Evolutionary conservation across 805 yeast genomes (phyloP).

Genomic region (Ogataea nonfermentans): DNA sequence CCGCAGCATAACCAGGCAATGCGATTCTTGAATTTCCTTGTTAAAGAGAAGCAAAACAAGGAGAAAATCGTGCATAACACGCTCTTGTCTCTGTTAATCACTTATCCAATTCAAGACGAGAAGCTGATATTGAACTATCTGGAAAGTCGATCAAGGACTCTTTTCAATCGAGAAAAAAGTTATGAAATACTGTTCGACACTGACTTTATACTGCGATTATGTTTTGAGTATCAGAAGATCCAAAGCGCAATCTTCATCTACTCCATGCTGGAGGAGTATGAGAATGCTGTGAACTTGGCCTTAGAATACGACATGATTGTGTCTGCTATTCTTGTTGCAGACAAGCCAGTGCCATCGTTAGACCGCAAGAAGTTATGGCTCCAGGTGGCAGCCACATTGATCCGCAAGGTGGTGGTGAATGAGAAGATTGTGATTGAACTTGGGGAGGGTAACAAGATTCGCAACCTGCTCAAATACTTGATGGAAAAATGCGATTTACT

Average conservation of each 20-base stretch:
- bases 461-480: slow-evolving; percentile 35
- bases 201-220: slow-evolving; percentile 72
- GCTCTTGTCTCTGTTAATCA: slow-evolving; percentile 62
- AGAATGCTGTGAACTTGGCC: slow-evolving; percentile 79
- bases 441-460: slow-evolving; percentile 33
- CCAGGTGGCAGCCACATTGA: slow-evolving; percentile 54
- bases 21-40: slow-evolving; percentile 56
- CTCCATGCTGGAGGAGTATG: slow-evolving; percentile 64
- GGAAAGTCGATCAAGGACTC: slow-evolving; percentile 32
- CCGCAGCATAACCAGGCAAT: slow-evolving; percentile 60
- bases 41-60: slow-evolving; percentile 42
- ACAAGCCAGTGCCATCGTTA: slow-evolving; percentile 41
- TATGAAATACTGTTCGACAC: slow-evolving; percentile 53
- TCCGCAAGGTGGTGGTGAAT: slow-evolving; percentile 33
- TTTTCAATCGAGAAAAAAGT: slow-evolving; percentile 13
- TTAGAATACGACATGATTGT: slow-evolving; percentile 57
- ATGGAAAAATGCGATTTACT: slow-evolving; percentile 48
- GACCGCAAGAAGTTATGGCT: slow-evolving; percentile 73
- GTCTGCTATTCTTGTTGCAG: slow-evolving; percentile 57
- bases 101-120: slow-evolving; percentile 44
- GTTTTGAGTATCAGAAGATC: slow-evolving; percentile 55
- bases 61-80: slow-evolving; percentile 64
- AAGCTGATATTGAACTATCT: slow-evolving; percentile 49
- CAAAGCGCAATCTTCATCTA: slow-evolving; percentile 74
- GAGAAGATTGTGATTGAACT: slow-evolving; percentile 30